phyloP scores from a whole-genome alignment of 176 grass and related monocot genomes.

The Aegilops sharonensis region DNA sequence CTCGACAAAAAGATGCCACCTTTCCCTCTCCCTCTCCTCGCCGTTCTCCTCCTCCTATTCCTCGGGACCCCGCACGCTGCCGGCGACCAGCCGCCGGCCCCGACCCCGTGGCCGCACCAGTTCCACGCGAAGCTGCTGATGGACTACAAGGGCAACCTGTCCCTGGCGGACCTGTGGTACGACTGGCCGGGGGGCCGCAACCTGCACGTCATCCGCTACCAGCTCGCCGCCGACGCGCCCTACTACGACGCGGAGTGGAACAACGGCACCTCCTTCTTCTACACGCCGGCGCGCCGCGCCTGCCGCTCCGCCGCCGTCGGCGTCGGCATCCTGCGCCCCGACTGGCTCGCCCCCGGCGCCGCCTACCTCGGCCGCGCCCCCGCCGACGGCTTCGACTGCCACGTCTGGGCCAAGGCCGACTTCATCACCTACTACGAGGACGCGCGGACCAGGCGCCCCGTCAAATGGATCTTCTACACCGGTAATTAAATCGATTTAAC shows the following conservation, averaged over 20 bases:
- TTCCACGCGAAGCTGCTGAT: conserved; percentile 62
- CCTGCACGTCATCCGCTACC: conserved; percentile 57
- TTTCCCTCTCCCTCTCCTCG: neutral
- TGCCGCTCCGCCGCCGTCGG: conserved; percentile 46
- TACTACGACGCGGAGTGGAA: conserved; percentile 69
- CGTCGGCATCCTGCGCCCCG: conserved; percentile 55
- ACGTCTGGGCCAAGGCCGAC: conserved; percentile 62
- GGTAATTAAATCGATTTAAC: neutral
- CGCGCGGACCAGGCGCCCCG: conserved; percentile 40
- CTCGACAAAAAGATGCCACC: neutral
- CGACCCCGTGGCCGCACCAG: conserved; percentile 51
- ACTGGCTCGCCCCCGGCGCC: conserved; percentile 50
- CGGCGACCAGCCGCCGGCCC: neutral
- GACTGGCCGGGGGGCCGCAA: conserved; percentile 78
- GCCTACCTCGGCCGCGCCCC: conserved; percentile 49
- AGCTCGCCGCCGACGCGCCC: conserved; percentile 48
- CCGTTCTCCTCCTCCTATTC: neutral
- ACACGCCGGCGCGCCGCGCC: conserved; percentile 27
- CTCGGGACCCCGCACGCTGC: no score
- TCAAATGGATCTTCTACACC: conserved; percentile 74
- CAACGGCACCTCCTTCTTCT: conserved; percentile 80
- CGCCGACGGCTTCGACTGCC: conserved; percentile 56
- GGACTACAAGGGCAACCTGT: conserved; percentile 54
- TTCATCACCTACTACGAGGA: conserved; percentile 88
- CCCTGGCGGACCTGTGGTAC: conserved; percentile 67